Evolutionary conservation across 169 alveolate species (phyloP), one percentile per base, ranked within the genome.

Genomic region (Plasmodium reichenowi): DNA sequence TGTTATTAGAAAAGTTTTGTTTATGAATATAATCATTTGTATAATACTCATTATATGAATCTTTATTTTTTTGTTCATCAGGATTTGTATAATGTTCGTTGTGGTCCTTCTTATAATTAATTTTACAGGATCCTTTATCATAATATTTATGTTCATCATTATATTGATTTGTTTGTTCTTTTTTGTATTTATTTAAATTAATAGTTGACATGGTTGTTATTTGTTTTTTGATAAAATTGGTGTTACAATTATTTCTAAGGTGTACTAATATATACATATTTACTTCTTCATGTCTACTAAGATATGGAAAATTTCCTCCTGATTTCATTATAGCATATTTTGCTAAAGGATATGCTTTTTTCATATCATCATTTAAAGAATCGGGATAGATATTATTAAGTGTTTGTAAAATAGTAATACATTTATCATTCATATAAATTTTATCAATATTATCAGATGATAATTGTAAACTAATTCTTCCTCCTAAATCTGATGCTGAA

Each of bases 251-350:
- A 48, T 94, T 92, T 60, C 86, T 94, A 15, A 94, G 85, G 67
- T 92, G 95, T 24, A 94, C 95, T 78, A 87, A 71, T 22, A 94
- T 52, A 86, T 86, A 94, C 48, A 92, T 73, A 54, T 86, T 88
- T 17, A 94, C 89, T 74, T 94, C 96, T 43, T 94, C 95, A 48
- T 93, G 88, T 43, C 93, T 85, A 63, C 95, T 89, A 6, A 94
- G 78, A 50, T 94, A 92, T 1, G 96, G 96, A 73, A 92, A 94
- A 56, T 76, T 87, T 15, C 95, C 95, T 3, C 96, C 96, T 17
- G 76, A 70, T 72, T 89, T 92, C 93, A 94, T 86, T 2, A 64
- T 47, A 0, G 95, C 96, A 60, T 90, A 71, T 62, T 94, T 94
- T 0, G 95, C 93, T 22, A 48, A 73, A 2, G 89, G 78, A 68